A percentile compares a stretch with the other conserved stretches of the same genome.
These are phyloP conservation scores for Paracorniculantispora psalliotae DNA, from an alignment of 2,329 filamentous ascomycete genomes.

Conservation along the genomic window DNA sequence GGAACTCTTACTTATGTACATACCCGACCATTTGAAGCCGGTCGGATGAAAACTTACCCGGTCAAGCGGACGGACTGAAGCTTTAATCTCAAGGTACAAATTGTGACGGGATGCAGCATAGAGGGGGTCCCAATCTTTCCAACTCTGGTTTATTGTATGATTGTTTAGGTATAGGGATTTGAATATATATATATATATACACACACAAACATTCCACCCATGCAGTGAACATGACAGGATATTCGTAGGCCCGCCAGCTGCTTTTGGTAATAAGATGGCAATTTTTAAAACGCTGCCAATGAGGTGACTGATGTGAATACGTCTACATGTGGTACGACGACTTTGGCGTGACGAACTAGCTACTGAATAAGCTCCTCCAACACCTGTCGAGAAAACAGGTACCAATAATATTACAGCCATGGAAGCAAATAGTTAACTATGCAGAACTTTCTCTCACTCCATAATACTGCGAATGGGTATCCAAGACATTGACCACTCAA, in stretches of 20 bases:
- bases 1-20: background rate
- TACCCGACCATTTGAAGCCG: background rate
- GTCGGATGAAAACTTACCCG: background rate
- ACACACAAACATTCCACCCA: too few species aligned
- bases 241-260: too few species aligned
- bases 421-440: too few species aligned
- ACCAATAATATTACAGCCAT: background rate
- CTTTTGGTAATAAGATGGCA: too few species aligned
- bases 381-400: too few species aligned
- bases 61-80: background rate
- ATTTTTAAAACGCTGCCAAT: too few species aligned
- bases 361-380: too few species aligned
- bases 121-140: background rate
- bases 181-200: background rate
- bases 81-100: constrained; percentile 5
- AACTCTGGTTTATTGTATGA: constrained; percentile 12
- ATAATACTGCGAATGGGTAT: constrained; percentile 6
- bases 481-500: constrained; percentile 6
- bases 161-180: constrained; percentile 12
- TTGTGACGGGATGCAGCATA: background rate
- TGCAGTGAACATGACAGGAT: background rate
- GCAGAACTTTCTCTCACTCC: too few species aligned
- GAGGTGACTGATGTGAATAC: too few species aligned
- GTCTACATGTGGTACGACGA: background rate
- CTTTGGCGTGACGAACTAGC: background rate